These are phyloP conservation scores for Pseudoperonospora humuli DNA, from an alignment of 352 stramenopile genomes.

Conservation along the genomic window DNA sequence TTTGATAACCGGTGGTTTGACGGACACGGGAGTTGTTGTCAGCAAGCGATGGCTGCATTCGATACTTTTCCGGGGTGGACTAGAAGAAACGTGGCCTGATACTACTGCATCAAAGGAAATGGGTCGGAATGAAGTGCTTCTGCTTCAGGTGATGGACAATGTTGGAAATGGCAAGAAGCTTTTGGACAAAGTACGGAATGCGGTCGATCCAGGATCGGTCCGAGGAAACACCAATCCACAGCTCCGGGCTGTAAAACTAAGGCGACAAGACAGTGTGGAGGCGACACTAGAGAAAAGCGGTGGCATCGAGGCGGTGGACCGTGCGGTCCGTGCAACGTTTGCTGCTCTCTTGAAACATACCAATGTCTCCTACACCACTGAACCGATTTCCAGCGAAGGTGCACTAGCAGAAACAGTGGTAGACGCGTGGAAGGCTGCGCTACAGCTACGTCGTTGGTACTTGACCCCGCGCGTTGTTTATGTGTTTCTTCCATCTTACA, in stretches of 20 bases:
- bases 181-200: slow-evolving; percentile 69
- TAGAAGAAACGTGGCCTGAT: slow-evolving; percentile 23
- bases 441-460: slow-evolving; percentile 80
- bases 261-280: slow-evolving; percentile 80
- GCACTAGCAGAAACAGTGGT: slow-evolving; percentile 56
- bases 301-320: slow-evolving; percentile 72
- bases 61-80: slow-evolving; percentile 45
- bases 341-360: slow-evolving; percentile 77
- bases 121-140: slow-evolving; percentile 41
- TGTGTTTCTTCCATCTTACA: neutral
- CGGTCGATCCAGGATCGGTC: slow-evolving; percentile 42
- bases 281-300: slow-evolving; percentile 79
- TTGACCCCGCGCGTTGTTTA: neutral
- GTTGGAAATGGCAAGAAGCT: slow-evolving; percentile 67
- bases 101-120: neutral
- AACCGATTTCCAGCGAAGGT: slow-evolving; percentile 51
- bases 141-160: slow-evolving; percentile 73
- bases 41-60: slow-evolving; percentile 45
- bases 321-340: slow-evolving; percentile 71
- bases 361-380: slow-evolving; percentile 61
- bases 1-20: slow-evolving; percentile 41
- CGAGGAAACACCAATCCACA: slow-evolving; percentile 45
- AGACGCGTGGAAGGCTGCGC: slow-evolving; percentile 62
- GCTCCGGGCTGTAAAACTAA: slow-evolving; percentile 51
- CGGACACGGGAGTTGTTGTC: slow-evolving; percentile 4